These are phyloP conservation scores for Puya raimondii DNA, from an alignment of 176 grass and related monocot genomes.

Conservation along the genomic window DNA sequence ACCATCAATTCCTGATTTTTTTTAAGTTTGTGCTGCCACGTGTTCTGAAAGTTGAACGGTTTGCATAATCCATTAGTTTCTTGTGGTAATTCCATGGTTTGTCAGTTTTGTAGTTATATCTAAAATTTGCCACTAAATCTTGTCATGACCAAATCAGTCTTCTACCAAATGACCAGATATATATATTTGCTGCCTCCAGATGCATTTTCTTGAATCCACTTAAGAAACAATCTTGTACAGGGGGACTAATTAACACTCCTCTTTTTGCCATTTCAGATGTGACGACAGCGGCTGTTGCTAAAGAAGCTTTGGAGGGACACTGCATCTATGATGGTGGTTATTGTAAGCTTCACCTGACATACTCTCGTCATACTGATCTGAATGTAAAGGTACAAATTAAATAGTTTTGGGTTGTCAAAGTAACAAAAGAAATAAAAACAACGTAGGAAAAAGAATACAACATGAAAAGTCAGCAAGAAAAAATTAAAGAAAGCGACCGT, in stretches of 20 bases:
- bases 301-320: slow-evolving; percentile 96
- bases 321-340: slow-evolving; percentile 99
- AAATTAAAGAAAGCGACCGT: neutral
- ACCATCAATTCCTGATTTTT: no score
- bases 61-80: no score
- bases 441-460: slow-evolving; percentile 17
- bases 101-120: no score
- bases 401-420: slow-evolving; percentile 41
- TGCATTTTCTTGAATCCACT: no score
- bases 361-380: slow-evolving; percentile 99
- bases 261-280: slow-evolving; percentile 36
- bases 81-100: no score
- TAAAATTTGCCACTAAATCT: no score
- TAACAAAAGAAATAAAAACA: slow-evolving; percentile 21
- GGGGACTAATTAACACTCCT: neutral
- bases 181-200: no score
- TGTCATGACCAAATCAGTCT: no score
- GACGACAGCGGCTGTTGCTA: slow-evolving; percentile 70
- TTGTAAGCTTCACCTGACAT: slow-evolving; percentile 99
- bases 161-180: no score
- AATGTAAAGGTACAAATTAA: slow-evolving; percentile 95
- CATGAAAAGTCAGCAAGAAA: slow-evolving; percentile 11
- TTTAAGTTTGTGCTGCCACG: no score
- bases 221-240: no score
- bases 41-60: no score